Conservation (phyloP, 805 yeast genomes). For the Cyberlindnera saturnus region DNA sequence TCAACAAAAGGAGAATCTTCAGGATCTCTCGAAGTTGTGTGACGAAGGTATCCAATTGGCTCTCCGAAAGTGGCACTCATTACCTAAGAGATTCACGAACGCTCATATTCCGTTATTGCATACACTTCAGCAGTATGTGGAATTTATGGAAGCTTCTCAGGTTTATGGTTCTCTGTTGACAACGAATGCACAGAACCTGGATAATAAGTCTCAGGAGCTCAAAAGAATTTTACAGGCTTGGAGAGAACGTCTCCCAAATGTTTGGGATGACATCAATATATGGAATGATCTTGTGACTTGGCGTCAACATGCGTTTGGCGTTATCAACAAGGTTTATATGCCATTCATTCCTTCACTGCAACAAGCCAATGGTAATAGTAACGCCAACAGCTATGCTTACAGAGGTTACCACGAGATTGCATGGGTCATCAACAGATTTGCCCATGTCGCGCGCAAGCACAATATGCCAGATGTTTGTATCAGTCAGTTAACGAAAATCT, state of each 20-base stretch:
- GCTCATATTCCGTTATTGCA: constrained; percentile 90
- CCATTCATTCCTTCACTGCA: constrained; percentile 86
- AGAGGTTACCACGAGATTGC: constrained; percentile 98
- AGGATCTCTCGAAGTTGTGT: constrained; percentile 77
- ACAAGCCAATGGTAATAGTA: constrained; percentile 58
- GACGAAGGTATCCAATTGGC: constrained; percentile 96
- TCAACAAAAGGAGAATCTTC: constrained; percentile 80
- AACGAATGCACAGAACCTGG: constrained; percentile 89
- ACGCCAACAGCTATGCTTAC: constrained; percentile 88
- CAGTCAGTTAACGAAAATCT: constrained; percentile 85
- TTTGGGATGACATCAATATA: constrained; percentile 95
- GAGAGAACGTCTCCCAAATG: constrained; percentile 94
- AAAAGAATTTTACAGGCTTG: constrained; percentile 94
- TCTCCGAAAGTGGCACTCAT: constrained; percentile 84
- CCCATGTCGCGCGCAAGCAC: constrained; percentile 97
- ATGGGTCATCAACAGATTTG: constrained; percentile 96
- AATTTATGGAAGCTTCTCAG: constrained; percentile 95
- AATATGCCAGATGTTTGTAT: constrained; percentile 96
- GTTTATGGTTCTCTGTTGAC: constrained; percentile 82
- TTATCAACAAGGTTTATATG: constrained; percentile 88
- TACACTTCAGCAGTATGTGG: constrained; percentile 95
- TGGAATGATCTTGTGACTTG: constrained; percentile 98
- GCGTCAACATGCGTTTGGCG: constrained; percentile 98
- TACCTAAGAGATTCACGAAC: constrained; percentile 66
- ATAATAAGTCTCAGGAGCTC: constrained; percentile 87